phyloP scores from a whole-genome alignment of 768 basidiomycete genomes.

The Russula compacta region DNA sequence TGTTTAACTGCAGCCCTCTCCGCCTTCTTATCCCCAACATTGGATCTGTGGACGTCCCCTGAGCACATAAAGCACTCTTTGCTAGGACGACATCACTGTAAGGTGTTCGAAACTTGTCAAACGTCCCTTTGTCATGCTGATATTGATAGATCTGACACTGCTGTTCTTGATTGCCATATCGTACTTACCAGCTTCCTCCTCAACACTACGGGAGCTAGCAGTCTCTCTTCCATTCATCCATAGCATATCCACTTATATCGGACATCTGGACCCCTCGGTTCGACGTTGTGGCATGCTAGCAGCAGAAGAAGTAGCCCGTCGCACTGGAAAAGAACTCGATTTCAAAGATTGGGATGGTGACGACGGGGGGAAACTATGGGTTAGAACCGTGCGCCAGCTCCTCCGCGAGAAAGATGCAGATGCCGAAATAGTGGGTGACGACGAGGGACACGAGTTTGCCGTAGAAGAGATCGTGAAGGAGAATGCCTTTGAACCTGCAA shows the following conservation, averaged over 20 bases:
- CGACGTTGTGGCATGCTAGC: conserved; percentile 89
- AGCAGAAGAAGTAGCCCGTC: conserved; percentile 68
- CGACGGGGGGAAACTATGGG: conserved; percentile 56
- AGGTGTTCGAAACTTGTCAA: conserved; percentile 24
- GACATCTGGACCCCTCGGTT: conserved; percentile 64
- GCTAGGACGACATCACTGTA: conserved; percentile 67
- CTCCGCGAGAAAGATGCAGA: conserved; percentile 45
- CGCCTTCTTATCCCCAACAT: conserved; percentile 38
- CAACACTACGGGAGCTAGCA: conserved; percentile 37
- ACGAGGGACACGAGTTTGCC: background rate
- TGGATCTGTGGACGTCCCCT: conserved; percentile 64
- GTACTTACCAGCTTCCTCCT: conserved; percentile 46
- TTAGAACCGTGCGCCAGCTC: conserved; percentile 48
- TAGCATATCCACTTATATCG: conserved; percentile 66
- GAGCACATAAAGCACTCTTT: conserved; percentile 77
- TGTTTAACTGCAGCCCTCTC: conserved; percentile 32
- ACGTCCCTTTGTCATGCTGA: background rate
- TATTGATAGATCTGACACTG: conserved; percentile 54
- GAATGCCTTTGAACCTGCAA: background rate
- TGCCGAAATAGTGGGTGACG: conserved; percentile 24
- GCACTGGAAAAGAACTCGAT: conserved; percentile 53
- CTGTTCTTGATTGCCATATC: conserved; percentile 59
- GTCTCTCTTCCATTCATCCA: conserved; percentile 54
- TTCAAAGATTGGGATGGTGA: conserved; percentile 84
- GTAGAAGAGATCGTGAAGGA: background rate